These are phyloP conservation scores for Papiliotrema nemorosa DNA, from an alignment of 1,284 basidiomycete species.

Conservation along the genomic window DNA sequence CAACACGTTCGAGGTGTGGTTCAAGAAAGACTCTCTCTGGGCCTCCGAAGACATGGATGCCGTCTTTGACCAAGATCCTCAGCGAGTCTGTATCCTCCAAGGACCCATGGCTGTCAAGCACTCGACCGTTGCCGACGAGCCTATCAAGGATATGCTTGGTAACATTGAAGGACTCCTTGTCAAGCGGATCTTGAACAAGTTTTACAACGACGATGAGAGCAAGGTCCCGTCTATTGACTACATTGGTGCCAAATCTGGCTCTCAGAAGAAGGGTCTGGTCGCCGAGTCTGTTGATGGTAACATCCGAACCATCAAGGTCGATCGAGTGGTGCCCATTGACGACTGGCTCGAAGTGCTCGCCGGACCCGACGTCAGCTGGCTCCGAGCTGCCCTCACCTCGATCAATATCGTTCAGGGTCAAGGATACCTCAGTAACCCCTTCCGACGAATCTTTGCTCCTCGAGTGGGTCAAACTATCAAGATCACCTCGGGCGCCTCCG, in stretches of 20 bases:
- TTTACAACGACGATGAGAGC: conserved; percentile 73
- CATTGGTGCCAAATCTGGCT: conserved; percentile 59
- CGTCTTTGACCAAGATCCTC: conserved; percentile 95
- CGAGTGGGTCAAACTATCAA: conserved; percentile 74
- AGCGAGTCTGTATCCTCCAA: conserved; percentile 95
- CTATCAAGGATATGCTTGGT: conserved; percentile 86
- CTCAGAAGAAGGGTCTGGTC: conserved; percentile 54
- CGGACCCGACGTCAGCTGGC: conserved; percentile 77
- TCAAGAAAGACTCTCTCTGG: conserved; percentile 99
- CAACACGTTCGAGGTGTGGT: conserved; percentile 91
- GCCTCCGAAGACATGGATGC: conserved; percentile 97
- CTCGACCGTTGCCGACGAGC: conserved; percentile 83
- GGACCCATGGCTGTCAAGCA: conserved; percentile 92
- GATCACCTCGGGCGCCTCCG: conserved; percentile 49
- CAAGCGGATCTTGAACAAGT: conserved; percentile 72
- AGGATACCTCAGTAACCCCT: conserved; percentile 82
- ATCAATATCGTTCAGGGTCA: conserved; percentile 79
- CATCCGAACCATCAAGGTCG: conserved; percentile 60
- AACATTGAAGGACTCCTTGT: conserved; percentile 78
- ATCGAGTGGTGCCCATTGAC: conserved; percentile 57
- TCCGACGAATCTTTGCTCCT: conserved; percentile 81
- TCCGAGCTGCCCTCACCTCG: conserved; percentile 78
- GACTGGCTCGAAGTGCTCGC: conserved; percentile 84
- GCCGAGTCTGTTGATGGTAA: conserved; percentile 53
- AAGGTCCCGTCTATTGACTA: conserved; percentile 83